A percentile compares a stretch with the other conserved stretches of the same genome.
Evolutionary conservation across 2,329 filamentous ascomycete genomes (phyloP).

Genomic region (Macrophomina phaseolina): DNA sequence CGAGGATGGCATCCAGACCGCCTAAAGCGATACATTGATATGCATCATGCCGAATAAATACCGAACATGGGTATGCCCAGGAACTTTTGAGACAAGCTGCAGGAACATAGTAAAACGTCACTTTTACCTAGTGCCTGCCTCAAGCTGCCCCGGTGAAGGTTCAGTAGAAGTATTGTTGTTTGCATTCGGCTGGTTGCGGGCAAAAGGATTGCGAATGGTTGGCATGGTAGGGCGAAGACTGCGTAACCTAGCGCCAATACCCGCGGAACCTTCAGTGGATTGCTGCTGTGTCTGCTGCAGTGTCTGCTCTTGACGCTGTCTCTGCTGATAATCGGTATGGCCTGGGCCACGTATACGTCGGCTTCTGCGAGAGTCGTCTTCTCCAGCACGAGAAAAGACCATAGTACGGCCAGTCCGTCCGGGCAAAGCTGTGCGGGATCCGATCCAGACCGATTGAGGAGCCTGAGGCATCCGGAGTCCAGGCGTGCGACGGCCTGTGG

Average conservation of each 20-base stretch:
- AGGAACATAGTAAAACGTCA: neutral
- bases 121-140: slow-evolving; percentile 29
- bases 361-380: slow-evolving; percentile 4
- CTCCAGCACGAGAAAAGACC: slow-evolving; percentile 31
- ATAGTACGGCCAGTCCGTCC: slow-evolving; percentile 42
- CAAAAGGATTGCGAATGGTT: slow-evolving; percentile 34
- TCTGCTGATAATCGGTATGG: slow-evolving; percentile 32
- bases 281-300: neutral
- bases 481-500: slow-evolving; percentile 37
- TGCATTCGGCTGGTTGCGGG: slow-evolving; percentile 32
- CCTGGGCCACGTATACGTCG: neutral
- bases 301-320: slow-evolving; percentile 11
- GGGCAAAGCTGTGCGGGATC: slow-evolving; percentile 37
- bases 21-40: neutral
- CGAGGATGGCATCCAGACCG: neutral
- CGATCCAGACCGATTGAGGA: slow-evolving; percentile 42
- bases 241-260: slow-evolving; percentile 29
- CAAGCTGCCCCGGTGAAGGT: slow-evolving; percentile 30
- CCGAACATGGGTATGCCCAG: neutral
- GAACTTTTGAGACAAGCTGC: neutral
- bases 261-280: neutral
- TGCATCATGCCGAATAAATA: neutral
- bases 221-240: slow-evolving; percentile 18
- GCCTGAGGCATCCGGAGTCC: slow-evolving; percentile 39
- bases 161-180: slow-evolving; percentile 17